A percentile compares a stretch with the other conserved stretches of the same genome.
Conservation (phyloP, 2,329 filamentous ascomycete genomes). For the Fusarium agapanthi region DNA sequence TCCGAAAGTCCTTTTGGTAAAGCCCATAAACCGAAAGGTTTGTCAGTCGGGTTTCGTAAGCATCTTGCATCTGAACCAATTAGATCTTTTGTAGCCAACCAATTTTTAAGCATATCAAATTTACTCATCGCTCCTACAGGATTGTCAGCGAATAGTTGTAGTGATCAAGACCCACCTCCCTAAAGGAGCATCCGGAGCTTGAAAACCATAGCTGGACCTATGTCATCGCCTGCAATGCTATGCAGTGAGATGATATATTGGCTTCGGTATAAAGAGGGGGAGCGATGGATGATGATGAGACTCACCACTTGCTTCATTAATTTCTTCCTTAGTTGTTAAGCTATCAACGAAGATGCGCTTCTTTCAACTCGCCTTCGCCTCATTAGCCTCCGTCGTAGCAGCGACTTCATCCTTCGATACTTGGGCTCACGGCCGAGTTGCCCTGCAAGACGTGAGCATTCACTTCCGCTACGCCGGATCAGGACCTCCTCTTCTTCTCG, state of each 20-base stretch:
- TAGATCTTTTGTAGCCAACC: neutral
- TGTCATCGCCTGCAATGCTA: neutral
- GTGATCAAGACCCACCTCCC: neutral
- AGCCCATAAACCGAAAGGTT: neutral
- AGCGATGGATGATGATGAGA: accelerated
- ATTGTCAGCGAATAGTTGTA: neutral
- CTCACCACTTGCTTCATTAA: accelerated
- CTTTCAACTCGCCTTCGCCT: neutral
- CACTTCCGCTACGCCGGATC: constrained; percentile 53
- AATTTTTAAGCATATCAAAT: neutral
- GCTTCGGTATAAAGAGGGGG: neutral
- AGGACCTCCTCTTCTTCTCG: constrained; percentile 51
- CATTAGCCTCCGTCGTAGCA: neutral
- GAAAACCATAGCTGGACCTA: neutral
- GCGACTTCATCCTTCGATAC: constrained; percentile 47
- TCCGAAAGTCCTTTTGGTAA: neutral
- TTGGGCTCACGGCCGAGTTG: constrained; percentile 49
- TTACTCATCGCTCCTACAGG: neutral
- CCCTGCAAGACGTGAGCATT: constrained; percentile 51
- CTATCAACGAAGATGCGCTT: neutral
- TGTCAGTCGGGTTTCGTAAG: neutral
- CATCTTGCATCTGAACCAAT: neutral
- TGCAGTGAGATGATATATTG: too few relatives aligned
- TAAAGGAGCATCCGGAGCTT: constrained; percentile 22
- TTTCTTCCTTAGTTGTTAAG: accelerated